Evolutionary conservation across 2,329 filamentous ascomycete species (phyloP), one percentile per base, ranked within the genome.

Genomic region (Colletotrichum falcatum): DNA sequence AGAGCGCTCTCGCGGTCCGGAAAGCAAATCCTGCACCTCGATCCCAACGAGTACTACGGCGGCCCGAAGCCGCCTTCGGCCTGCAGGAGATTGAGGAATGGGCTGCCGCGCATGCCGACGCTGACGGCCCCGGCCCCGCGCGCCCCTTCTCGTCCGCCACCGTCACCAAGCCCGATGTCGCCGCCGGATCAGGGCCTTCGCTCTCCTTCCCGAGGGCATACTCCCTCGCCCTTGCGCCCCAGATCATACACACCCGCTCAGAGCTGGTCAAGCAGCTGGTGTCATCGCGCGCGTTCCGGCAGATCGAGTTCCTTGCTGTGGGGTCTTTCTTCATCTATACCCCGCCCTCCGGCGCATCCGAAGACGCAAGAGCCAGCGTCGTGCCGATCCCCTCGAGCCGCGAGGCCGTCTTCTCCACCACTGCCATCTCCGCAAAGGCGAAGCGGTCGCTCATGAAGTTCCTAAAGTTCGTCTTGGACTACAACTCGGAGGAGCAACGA

Each of bases 391-490:
- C 96, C 0, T 95, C 93, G 73, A 95, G 93, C 35, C 90, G 95
- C 74, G 95, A 99, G 82, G 95, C 98, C 81, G 90, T 98, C 54
- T 98, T 98, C 79, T 89, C 91, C 58, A 92, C 94, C 78, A 88
- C 89, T 44, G 86, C 86, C 30, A 92, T 98, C 66, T 89, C 94
- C 55, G 87, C 92, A 74, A 92, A 92, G 73, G 90, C 94, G 7
- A 98, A 98, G 83, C 90, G 95, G 64, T 88, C 89, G 12, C 82
- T 98, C 76, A 97, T 98, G 92, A 97, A 97, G 80, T 97, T 98
- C 76, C 86, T 98, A 76, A 95, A 95, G 79, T 95, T 96, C 78
- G 92, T 97, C 63, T 85, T 90, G 70, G 89, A 94, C 75, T 91
- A 91, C 76, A 88, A 92, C 74, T 88, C 81, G n/a, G 83, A 85